Evolutionary conservation across 2,329 filamentous ascomycete species (phyloP), one percentile per base, ranked within the genome.

Genomic region (Trichocomaceae sp.): DNA sequence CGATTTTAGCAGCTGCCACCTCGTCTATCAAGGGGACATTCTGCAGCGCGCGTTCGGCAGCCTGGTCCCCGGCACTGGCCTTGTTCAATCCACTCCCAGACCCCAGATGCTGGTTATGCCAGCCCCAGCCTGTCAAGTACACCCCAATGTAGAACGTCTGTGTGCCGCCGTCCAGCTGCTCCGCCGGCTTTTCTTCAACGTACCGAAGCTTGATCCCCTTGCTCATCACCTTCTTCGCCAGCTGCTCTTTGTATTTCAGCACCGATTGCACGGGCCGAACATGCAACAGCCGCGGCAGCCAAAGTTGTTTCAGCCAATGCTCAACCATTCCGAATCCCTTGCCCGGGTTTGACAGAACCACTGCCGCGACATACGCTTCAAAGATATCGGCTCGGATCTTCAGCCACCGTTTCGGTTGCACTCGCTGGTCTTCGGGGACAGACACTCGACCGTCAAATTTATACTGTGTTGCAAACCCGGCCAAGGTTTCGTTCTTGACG

Each of bases 321-420:
- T 85, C 79, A 1, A 81, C 84, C 1, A 76, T 77, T 7, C 69
- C 59, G 47, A 86, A 79, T 1, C 91, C 90, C 47, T 82, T 67
- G 2, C 74, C 70, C 0, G 83, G 77, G 62, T 90, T 81, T 1
- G 85, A 84, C 2, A 89, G 73, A 33, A 95, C 80, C 5, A 91
- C 72, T 2, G 87, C 91, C 8, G 87, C 91, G 15, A 95, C 82
- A 62, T 95, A 96, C 0, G 92, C 87, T 69, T 97, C 92, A 63
- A 96, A 95, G 17, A 96, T 79, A 66, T 97, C 92, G 8, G 86
- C 91, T 54, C 87, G 78, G 9, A 90, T 83, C 69, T 96, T 96
- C 13, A 75, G 79, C 57, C 81, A 77, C 79, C 80, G 66, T 79
- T 84, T 66, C 65, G 70, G 54, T 64, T 79, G 50, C 64, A 71